Conservation (phyloP, 202 grass and related monocot genomes). For the Schoenoplectus tabernaemontani region DNA sequence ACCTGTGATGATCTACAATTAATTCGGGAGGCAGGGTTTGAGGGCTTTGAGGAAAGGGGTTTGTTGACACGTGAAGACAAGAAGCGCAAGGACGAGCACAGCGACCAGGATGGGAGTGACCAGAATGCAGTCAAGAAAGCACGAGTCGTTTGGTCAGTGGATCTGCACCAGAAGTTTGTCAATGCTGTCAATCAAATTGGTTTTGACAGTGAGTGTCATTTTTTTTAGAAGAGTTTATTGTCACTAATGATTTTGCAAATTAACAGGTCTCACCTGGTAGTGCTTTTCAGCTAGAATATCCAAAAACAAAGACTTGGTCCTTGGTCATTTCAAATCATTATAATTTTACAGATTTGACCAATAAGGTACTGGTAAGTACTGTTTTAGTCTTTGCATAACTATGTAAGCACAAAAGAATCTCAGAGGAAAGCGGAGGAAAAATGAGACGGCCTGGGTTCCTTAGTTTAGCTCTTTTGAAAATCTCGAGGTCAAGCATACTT, state of each 20-base stretch:
- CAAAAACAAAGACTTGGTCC: not conserved
- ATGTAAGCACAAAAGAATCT: not conserved
- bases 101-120: conserved; percentile 70
- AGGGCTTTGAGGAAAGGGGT: conserved; percentile 62
- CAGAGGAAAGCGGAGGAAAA: conserved; percentile 37
- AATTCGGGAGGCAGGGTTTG: conserved; percentile 43
- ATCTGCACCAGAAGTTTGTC: conserved; percentile 96
- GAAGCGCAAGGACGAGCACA: conserved; percentile 77
- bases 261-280: not conserved
- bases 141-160: conserved; percentile 97
- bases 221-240: not conserved
- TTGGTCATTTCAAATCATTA: not conserved
- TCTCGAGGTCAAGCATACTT: not conserved
- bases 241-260: not conserved
- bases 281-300: not conserved
- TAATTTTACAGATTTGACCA: not conserved
- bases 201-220: conserved; percentile 81
- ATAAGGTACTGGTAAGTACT: not conserved
- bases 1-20: conserved; percentile 63
- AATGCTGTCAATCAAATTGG: conserved; percentile 99
- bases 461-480: not conserved
- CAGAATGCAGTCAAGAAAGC: conserved; percentile 67
- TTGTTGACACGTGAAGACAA: conserved; percentile 18
- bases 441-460: not conserved
- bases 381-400: not conserved